Evolutionary conservation across 306 rosid species (phyloP).

Genomic region (Trifolium subterraneum): DNA sequence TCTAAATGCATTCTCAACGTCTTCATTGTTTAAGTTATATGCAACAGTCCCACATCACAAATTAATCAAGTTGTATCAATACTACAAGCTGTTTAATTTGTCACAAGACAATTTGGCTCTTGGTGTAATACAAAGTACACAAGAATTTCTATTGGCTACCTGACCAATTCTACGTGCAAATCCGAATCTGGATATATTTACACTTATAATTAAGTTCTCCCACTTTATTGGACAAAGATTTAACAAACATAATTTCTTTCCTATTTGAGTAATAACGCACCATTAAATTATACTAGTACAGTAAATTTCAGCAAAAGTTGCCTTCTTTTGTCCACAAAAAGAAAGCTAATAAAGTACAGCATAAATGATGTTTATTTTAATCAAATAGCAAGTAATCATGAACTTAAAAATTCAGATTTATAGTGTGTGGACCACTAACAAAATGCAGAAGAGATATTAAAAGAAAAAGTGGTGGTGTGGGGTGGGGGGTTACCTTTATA

Average conservation of each 20-base stretch:
- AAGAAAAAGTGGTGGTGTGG: neutral
- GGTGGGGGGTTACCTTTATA: slow-evolving; percentile 18
- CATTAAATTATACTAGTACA: neutral
- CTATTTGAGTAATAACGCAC: neutral
- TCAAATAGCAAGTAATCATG: neutral
- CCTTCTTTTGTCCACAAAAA: neutral
- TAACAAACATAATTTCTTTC: neutral
- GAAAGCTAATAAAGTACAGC: neutral
- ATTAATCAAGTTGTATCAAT: too few species aligned
- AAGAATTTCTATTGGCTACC: neutral
- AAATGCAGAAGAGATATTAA: slow-evolving; percentile 25
- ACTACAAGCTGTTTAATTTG: neutral
- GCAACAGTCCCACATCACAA: too few species aligned
- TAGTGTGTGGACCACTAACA: slow-evolving; percentile 39
- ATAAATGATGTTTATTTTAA: neutral
- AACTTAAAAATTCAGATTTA: neutral
- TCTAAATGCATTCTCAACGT: too few species aligned
- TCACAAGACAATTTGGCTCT: neutral
- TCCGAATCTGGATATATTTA: too few species aligned
- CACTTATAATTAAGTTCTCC: neutral
- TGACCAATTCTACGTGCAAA: neutral
- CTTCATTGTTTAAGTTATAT: too few species aligned
- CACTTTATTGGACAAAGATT: neutral
- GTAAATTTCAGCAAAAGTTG: neutral
- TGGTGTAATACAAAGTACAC: too few species aligned